Base-by-base conservation (phyloP, 495 filamentous ascomycete species). In the Eremomyces bilateralis region DNA sequence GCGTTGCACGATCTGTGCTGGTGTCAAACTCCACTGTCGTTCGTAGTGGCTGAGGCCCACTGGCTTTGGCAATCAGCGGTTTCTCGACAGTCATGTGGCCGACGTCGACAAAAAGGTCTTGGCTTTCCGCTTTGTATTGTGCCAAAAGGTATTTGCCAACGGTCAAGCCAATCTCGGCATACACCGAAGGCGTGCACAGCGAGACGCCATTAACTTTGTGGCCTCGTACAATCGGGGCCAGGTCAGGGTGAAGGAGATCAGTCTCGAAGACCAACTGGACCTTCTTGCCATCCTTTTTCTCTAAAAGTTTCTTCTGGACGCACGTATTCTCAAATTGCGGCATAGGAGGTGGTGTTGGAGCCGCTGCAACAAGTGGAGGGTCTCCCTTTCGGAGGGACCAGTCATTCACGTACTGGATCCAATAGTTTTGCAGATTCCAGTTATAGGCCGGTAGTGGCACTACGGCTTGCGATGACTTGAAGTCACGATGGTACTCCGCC, bases 361-460 rank as follows among this genome's bases (percentile, higher is more conserved):
- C 25, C 38, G 38, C 36, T 0, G 41, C 43, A 17, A 46, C 38
- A 4, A 40, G 41, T 1, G 46, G 42, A 21, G 53, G 48, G 25
- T 59, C 53, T 27, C 60, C 60, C 42, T 64, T 66, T 6, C 44
- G 42, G 16, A 69, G 45, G 20, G 48, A 62, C 51, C 61, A 69
- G 41, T 67, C 57, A 38, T 76, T 71, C 11, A 59, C 62, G 51
- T 84, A 84, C 10, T 72, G 61, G 15, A 84, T 66, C 81, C 81
- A 88, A 52, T 82, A 81, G 43, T 76, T 72, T 60, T 82, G 84
- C 21, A 71, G 53, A 38, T 88, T 76, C 57, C 73, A 91, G 6
- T 65, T 67, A 46, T 91, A 91, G 2, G 65, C 53, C 13, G 81
- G 81, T 2, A 88, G 63, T 12, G 65, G 54, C 1, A 88, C 53